These are phyloP conservation scores for Penicillium sp. DNA, from an alignment of 2,329 filamentous ascomycete species.

Conservation along the genomic window DNA sequence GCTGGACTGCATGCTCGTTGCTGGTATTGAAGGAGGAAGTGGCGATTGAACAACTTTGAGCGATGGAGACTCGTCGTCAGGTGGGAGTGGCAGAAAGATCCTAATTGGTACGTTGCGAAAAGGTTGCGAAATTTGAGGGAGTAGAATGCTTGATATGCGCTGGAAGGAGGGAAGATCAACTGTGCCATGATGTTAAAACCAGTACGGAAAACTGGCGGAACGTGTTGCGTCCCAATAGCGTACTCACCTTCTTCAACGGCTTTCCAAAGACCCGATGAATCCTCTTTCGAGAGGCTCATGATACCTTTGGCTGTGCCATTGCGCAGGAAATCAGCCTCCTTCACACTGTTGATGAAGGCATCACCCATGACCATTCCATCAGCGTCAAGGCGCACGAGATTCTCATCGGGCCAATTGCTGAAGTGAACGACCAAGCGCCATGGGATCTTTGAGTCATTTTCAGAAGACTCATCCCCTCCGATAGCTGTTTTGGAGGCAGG, in stretches of 20 bases:
- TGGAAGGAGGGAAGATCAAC: conserved; percentile 73
- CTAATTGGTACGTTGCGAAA: conserved; percentile 84
- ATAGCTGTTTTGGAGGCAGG: conserved; percentile 35
- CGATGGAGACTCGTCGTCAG: conserved; percentile 50
- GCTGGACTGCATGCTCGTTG: conserved; percentile 26
- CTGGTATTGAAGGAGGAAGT: conserved; percentile 55
- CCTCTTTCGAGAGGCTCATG: conserved; percentile 82
- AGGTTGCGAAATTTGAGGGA: conserved; percentile 65
- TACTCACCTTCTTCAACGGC: conserved; percentile 69
- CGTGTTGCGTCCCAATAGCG: not conserved
- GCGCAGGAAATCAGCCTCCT: conserved; percentile 82
- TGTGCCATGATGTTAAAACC: conserved; percentile 31
- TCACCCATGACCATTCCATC: conserved; percentile 61
- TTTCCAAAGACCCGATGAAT: conserved; percentile 81
- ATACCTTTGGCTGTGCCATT: conserved; percentile 87
- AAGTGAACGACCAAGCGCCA: conserved; percentile 67
- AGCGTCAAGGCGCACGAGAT: conserved; percentile 59
- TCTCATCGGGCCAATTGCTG: conserved; percentile 58
- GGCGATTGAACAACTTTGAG: conserved; percentile 75
- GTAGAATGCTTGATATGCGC: conserved; percentile 74
- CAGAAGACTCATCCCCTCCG: conserved; percentile 19
- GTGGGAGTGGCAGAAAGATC: conserved; percentile 75
- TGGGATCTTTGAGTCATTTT: conserved; percentile 46
- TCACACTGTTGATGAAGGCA: conserved; percentile 69
- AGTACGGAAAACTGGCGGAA: not conserved